Evolutionary conservation across 352 stramenopile genomes (phyloP), one percentile per base, ranked within the genome.

Genomic region (Achlya hypogyna): DNA sequence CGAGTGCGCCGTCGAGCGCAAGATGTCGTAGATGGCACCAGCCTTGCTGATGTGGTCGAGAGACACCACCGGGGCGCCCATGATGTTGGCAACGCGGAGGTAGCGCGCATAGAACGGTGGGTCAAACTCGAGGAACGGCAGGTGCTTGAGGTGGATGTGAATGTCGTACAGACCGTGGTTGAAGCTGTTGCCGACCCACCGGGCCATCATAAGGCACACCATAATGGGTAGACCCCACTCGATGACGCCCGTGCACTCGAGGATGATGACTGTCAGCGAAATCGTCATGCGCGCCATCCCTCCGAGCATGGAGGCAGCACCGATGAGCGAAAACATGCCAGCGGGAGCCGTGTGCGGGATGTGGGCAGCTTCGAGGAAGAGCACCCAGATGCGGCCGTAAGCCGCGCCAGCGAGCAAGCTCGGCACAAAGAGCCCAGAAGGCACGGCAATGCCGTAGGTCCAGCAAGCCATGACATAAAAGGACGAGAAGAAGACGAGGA

Each of bases 81-180:
- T 93, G 56, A 91, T 84, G 75, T 91, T 90, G 38, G 85, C 53
- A 0, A 78, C 82, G n/a, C 84, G 79, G 25, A 93, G 72, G 70
- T 86, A 93, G 5, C 81, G 76, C 0, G 78, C 74, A 65, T 91
- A 89, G 63, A 84, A 89, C 4, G 91, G 93, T 12, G 95, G 88
- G 58, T 98, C 92, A 22, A 96, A 96, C 71, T 99, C 94, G 34
- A 99, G 77, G 75, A 99, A 99, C 28, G 95, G 94, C 70, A 98
- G 85, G 63, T 96, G 76, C 69, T 98, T 98, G 49, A 98, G 77
- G 71, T 98, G 87, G 71, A 99, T 99, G 72, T 99, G 95, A 66
- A 98, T 98, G 75, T 99, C 96, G 78, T 99, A 99, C 27, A 99
- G 77, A 20, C 95, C 93, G 70, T 99, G 93, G 75, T 98, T 99